Evolutionary conservation across 768 basidiomycete genomes (phyloP).

Genomic region (Rickenella mellea): DNA sequence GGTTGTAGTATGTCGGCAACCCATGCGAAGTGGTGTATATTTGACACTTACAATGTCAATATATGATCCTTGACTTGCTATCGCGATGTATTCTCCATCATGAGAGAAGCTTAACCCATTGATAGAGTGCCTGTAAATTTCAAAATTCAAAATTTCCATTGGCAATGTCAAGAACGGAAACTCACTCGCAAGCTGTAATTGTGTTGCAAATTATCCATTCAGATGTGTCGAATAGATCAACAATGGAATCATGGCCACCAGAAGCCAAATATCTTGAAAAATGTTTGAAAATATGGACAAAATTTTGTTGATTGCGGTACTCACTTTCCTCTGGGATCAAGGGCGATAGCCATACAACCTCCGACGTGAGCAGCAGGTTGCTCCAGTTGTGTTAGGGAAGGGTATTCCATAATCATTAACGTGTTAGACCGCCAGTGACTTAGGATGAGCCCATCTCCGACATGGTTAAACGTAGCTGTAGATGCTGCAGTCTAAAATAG

Average conservation of each 20-base stretch:
- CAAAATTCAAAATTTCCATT: not conserved
- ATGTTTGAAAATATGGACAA: not conserved
- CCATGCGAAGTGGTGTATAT: not conserved
- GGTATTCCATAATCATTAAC: conserved; percentile 63
- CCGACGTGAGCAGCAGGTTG: conserved; percentile 69
- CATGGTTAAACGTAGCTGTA: conserved; percentile 67
- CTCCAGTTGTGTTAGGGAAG: conserved; percentile 47
- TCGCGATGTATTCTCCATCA: conserved; percentile 77
- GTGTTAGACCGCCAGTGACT: conserved; percentile 56
- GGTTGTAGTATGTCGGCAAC: conserved; percentile 1
- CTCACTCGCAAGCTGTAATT: conserved; percentile 75
- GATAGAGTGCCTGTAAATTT: conserved; percentile 48
- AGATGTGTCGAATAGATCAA: conserved; percentile 70
- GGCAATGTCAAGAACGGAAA: conserved; percentile 7
- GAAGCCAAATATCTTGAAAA: conserved; percentile 61
- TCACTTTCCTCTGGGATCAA: conserved; percentile 73
- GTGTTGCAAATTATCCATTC: conserved; percentile 77
- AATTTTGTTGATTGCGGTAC: conserved; percentile 3
- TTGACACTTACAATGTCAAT: conserved; percentile 65
- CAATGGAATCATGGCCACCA: conserved; percentile 74
- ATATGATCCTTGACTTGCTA: conserved; percentile 61
- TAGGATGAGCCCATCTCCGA: conserved; percentile 61
- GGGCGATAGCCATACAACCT: conserved; percentile 65
- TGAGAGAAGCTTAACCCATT: conserved; percentile 71
- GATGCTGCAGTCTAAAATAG: conserved; percentile 40